phyloP scores from a whole-genome alignment of 495 filamentous ascomycete genomes.

The Podospora anserina region DNA sequence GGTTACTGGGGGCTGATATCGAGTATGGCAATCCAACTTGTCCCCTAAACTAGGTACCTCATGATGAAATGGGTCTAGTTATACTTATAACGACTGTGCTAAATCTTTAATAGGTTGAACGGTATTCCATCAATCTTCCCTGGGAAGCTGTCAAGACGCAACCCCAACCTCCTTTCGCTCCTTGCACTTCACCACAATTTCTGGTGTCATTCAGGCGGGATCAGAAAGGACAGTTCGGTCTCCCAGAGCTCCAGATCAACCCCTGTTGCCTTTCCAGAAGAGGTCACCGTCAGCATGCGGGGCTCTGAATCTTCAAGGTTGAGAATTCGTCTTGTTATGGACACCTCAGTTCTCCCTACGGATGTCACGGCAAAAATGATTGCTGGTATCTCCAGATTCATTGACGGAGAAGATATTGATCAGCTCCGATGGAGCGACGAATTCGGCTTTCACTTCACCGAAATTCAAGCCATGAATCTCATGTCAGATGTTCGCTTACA shows the following conservation, averaged over 20 bases:
- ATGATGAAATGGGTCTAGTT: neutral
- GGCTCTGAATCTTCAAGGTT: too few relatives aligned
- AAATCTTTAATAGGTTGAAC: neutral
- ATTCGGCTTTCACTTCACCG: too few relatives aligned
- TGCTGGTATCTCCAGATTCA: too few relatives aligned
- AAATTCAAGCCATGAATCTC: too few relatives aligned
- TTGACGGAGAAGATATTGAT: too few relatives aligned
- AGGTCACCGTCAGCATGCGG: too few relatives aligned
- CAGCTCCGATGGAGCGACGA: too few relatives aligned
- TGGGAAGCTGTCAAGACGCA: neutral
- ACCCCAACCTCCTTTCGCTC: neutral
- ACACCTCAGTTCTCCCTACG: too few relatives aligned
- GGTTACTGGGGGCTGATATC: neutral
- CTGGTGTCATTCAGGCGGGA: neutral
- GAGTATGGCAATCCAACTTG: neutral
- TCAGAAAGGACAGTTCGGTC: neutral
- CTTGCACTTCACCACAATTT: neutral
- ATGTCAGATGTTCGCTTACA: neutral
- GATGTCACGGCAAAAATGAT: too few relatives aligned
- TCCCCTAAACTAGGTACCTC: neutral
- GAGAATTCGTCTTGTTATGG: too few relatives aligned
- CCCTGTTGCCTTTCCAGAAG: too few relatives aligned
- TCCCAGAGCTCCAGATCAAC: too few relatives aligned
- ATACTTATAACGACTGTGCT: neutral
- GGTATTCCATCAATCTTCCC: neutral